phyloP scores from a whole-genome alignment of 108 stramenopile species.

The Mediolabrus comicus region DNA sequence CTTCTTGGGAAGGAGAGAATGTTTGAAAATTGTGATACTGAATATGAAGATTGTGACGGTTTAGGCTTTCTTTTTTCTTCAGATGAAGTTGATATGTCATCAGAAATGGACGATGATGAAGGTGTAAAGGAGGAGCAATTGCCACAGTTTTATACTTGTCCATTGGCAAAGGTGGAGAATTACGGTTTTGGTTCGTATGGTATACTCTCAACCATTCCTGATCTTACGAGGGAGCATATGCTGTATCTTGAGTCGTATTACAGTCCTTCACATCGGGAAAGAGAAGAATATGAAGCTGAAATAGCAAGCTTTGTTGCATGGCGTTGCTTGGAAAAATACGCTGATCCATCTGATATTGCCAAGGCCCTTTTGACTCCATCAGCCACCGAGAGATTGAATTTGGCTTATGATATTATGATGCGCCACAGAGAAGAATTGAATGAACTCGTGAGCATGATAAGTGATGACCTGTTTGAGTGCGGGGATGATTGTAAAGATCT shows the following conservation, averaged over 20 bases:
- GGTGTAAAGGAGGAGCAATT: not conserved
- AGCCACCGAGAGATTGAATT: slow-evolving; percentile 51
- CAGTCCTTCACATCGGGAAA: slow-evolving; percentile 32
- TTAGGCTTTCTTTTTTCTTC: slow-evolving; percentile 25
- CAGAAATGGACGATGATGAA: not conserved
- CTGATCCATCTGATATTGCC: slow-evolving; percentile 34
- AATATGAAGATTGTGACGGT: slow-evolving; percentile 61
- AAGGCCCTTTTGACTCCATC: slow-evolving; percentile 47
- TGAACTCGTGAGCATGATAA: slow-evolving; percentile 41
- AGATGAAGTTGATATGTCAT: not conserved
- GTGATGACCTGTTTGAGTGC: slow-evolving; percentile 56
- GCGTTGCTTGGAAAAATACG: slow-evolving; percentile 39
- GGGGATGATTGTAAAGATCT: slow-evolving; percentile 74
- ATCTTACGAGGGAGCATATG: slow-evolving; percentile 43
- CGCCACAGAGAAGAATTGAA: slow-evolving; percentile 46
- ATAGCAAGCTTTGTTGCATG: slow-evolving; percentile 57
- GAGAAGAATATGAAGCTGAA: slow-evolving; percentile 66
- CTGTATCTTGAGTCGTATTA: slow-evolving; percentile 54
- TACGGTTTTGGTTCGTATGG: slow-evolving; percentile 58
- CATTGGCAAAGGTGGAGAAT: slow-evolving; percentile 39
- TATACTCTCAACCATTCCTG: slow-evolving; percentile 42
- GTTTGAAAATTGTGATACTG: slow-evolving; percentile 10
- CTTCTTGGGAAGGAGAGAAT: slow-evolving; percentile 11
- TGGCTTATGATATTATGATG: slow-evolving; percentile 51
- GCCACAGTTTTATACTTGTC: not conserved